phyloP scores from a whole-genome alignment of 805 yeast species.

The Nakazawaea molendinolei region DNA sequence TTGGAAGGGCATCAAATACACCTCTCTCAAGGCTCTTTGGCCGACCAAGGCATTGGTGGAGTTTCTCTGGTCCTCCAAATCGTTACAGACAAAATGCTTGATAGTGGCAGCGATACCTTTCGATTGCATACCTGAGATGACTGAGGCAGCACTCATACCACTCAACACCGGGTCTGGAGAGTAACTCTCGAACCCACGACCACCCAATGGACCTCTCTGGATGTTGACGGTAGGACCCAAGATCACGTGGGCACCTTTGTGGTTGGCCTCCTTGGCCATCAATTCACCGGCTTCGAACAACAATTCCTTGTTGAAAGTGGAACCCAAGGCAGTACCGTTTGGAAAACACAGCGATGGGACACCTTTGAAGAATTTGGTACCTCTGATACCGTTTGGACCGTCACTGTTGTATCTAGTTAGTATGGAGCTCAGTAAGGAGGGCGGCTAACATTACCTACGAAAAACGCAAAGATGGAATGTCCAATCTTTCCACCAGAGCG shows the following conservation, averaged over 20 bases:
- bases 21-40: slow-evolving; percentile 37
- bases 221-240: slow-evolving; percentile 37
- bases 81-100: slow-evolving; percentile 38
- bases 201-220: slow-evolving; percentile 34
- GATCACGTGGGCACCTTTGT: slow-evolving; percentile 45
- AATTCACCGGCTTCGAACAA: slow-evolving; percentile 41
- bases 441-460: slow-evolving; percentile 14
- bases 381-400: slow-evolving; percentile 63
- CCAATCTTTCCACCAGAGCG: slow-evolving; percentile 24
- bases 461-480: slow-evolving; percentile 39
- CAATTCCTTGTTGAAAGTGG: slow-evolving; percentile 48
- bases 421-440: neutral
- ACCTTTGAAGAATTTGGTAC: slow-evolving; percentile 45
- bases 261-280: slow-evolving; percentile 48
- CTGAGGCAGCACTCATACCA: slow-evolving; percentile 29
- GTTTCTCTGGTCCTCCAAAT: slow-evolving; percentile 32
- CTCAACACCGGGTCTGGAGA: slow-evolving; percentile 52
- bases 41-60: slow-evolving; percentile 30
- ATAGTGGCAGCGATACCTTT: slow-evolving; percentile 32
- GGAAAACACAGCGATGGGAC: slow-evolving; percentile 54
- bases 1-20: slow-evolving; percentile 37
- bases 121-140: slow-evolving; percentile 32
- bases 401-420: slow-evolving; percentile 22
- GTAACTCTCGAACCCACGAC: slow-evolving; percentile 57
- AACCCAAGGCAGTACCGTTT: slow-evolving; percentile 52